phyloP scores from a whole-genome alignment of 164 flowering plant species.

The Magnolia officinalis region DNA sequence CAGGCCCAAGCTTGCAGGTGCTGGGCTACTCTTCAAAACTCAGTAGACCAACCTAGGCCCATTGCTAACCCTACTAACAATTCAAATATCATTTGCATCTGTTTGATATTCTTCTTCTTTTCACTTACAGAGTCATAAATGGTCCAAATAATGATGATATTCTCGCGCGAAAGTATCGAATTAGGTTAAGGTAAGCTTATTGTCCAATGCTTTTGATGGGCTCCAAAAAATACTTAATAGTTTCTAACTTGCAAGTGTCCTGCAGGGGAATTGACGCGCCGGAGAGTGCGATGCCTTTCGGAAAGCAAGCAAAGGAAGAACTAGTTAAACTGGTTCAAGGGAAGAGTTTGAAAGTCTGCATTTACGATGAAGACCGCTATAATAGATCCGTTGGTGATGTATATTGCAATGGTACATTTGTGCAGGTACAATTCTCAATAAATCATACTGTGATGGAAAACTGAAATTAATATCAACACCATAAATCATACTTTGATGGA shows the following conservation, averaged over 20 bases:
- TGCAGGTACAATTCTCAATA: constrained; percentile 47
- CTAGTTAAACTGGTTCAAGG: constrained; percentile 54
- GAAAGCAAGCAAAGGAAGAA: constrained; percentile 72
- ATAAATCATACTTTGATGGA: too few species aligned
- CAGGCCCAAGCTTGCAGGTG: background rate
- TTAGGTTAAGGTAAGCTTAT: constrained; percentile 57
- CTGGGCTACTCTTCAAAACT: background rate
- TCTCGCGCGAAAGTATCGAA: constrained; percentile 66
- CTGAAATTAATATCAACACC: too few species aligned
- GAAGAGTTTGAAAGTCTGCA: constrained; percentile 48
- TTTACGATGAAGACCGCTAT: constrained; percentile 66
- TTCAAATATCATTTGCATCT: background rate
- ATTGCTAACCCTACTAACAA: background rate
- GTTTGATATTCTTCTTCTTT: background rate
- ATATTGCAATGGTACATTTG: constrained; percentile 69
- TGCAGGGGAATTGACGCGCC: constrained; percentile 94
- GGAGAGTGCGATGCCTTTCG: constrained; percentile 79
- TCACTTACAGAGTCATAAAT: constrained; percentile 38
- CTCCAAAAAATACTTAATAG: background rate
- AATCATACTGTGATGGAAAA: too few species aligned
- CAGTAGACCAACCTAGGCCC: background rate
- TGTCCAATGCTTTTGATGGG: constrained; percentile 2
- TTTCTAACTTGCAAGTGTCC: background rate
- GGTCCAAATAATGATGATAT: constrained; percentile 50
- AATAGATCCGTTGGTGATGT: constrained; percentile 70